Evolutionary conservation across 116 monocot genomes (phyloP).

Genomic region (Iris pallida): DNA sequence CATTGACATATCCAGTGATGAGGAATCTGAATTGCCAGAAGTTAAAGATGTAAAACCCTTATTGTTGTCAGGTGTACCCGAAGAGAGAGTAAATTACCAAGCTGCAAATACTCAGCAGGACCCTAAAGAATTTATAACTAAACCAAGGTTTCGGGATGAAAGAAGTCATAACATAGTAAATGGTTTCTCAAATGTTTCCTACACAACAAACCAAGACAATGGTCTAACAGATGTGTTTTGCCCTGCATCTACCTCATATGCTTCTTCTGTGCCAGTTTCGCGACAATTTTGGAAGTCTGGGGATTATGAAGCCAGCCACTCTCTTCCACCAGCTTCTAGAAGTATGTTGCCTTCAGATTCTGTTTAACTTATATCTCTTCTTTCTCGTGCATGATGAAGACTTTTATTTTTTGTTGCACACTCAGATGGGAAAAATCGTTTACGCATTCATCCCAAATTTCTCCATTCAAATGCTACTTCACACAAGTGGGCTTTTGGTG

Average conservation of each 20-base stretch:
- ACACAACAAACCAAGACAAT: neutral
- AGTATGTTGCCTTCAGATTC: conserved; percentile 20
- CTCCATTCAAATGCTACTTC: conserved; percentile 99
- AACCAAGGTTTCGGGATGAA: conserved; percentile 7
- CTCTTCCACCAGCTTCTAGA: conserved; percentile 11
- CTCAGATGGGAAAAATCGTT: conserved; percentile 56
- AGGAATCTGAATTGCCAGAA: conserved; percentile 13
- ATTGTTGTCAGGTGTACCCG: neutral
- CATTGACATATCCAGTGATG: conserved; percentile 20
- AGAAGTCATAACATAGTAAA: neutral
- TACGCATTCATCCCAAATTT: conserved; percentile 88
- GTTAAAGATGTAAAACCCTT: conserved; percentile 22
- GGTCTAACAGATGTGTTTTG: neutral
- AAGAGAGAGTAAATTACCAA: neutral
- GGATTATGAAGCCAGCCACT: conserved; percentile 46
- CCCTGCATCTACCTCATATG: conserved; percentile 2
- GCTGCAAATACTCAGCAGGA: neutral
- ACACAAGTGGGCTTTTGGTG: conserved; percentile 97
- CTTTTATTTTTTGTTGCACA: conserved; percentile 5
- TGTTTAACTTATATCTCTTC: neutral
- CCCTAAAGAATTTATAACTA: conserved; percentile 2
- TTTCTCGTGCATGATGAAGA: neutral
- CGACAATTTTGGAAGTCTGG: conserved; percentile 93
- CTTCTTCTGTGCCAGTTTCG: conserved; percentile 25
- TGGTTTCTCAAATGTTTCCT: conserved; percentile 2